A percentile compares a stretch with the other conserved stretches of the same genome.
Conservation (phyloP, 1,284 basidiomycete genomes). For the Ceratobasidium sp. region DNA sequence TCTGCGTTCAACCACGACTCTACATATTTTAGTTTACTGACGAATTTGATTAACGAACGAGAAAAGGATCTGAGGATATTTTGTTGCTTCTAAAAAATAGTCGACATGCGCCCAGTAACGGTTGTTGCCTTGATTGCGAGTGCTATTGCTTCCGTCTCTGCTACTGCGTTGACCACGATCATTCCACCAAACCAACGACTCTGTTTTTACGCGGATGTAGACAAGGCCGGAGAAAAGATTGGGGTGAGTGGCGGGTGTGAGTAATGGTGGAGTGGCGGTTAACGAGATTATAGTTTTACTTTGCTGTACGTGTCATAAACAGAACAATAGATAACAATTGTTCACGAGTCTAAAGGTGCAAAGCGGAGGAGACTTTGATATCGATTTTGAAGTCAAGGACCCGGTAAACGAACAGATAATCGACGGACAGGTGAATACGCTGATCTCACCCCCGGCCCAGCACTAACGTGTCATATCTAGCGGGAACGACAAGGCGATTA, state of each 20-base stretch:
- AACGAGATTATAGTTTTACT: conserved; percentile 58
- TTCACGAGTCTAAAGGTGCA: conserved; percentile 69
- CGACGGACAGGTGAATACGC: conserved; percentile 60
- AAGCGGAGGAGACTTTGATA: conserved; percentile 96
- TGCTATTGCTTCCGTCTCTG: conserved; percentile 41
- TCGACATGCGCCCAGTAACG: conserved; percentile 28
- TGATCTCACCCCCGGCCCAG: not conserved
- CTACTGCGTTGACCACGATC: conserved; percentile 84
- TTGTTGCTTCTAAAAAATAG: conserved; percentile 11
- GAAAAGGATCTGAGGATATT: conserved; percentile 14
- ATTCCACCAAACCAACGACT: conserved; percentile 85
- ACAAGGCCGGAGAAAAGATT: conserved; percentile 50
- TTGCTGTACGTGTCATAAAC: conserved; percentile 55
- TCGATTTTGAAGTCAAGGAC: conserved; percentile 93
- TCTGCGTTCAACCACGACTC: conserved; percentile 13
- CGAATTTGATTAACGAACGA: conserved; percentile 18
- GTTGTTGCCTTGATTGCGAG: conserved; percentile 16
- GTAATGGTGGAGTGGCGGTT: conserved; percentile 7
- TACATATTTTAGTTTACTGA: conserved; percentile 9
- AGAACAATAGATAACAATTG: conserved; percentile 33
- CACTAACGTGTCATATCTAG: conserved; percentile 41
- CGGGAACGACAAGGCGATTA: conserved; percentile 96
- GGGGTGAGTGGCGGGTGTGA: conserved; percentile 49
- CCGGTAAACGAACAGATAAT: conserved; percentile 87
- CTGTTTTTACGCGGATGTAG: conserved; percentile 84